A percentile compares a stretch with the other conserved stretches of the same genome.
Evolutionary conservation across 108 stramenopile genomes (phyloP).

Genomic region (Discostella pseudostelligera): DNA sequence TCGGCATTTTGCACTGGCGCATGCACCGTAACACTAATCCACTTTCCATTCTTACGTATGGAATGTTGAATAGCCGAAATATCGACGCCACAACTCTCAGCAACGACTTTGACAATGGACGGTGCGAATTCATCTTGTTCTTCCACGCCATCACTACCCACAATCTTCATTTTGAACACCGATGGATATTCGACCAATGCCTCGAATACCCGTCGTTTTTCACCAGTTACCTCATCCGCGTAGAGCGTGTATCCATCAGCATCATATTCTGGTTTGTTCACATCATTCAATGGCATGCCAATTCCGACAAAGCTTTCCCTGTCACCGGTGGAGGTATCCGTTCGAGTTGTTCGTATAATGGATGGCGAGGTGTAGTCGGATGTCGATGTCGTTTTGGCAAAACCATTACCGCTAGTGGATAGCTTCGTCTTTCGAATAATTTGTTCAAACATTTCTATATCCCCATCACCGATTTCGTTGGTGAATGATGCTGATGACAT

Average conservation of each 20-base stretch:
- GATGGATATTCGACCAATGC: constrained; percentile 89
- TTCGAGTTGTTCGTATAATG: constrained; percentile 33
- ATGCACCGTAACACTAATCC: constrained; percentile 81
- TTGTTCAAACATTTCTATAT: constrained; percentile 38
- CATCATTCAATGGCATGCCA: constrained; percentile 73
- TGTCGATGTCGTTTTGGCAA: constrained; percentile 30
- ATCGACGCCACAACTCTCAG: constrained; percentile 70
- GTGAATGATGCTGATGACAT: constrained; percentile 5
- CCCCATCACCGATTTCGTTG: neutral
- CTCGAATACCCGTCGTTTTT: constrained; percentile 88
- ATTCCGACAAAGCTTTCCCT: constrained; percentile 68
- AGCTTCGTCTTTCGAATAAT: constrained; percentile 36
- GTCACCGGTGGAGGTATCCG: constrained; percentile 11
- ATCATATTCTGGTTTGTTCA: constrained; percentile 81
- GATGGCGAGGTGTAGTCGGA: constrained; percentile 30
- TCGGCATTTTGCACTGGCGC: constrained; percentile 81
- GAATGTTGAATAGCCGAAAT: constrained; percentile 40
- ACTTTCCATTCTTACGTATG: constrained; percentile 72
- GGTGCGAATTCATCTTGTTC: constrained; percentile 45
- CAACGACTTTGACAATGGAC: constrained; percentile 78
- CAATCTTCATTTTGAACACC: constrained; percentile 85
- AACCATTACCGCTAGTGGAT: constrained; percentile 20
- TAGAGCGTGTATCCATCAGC: constrained; percentile 89
- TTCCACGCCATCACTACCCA: constrained; percentile 56
- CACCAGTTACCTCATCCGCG: constrained; percentile 78